These are phyloP conservation scores for Penicillium daleae DNA, from an alignment of 495 filamentous ascomycete species.

Conservation along the genomic window DNA sequence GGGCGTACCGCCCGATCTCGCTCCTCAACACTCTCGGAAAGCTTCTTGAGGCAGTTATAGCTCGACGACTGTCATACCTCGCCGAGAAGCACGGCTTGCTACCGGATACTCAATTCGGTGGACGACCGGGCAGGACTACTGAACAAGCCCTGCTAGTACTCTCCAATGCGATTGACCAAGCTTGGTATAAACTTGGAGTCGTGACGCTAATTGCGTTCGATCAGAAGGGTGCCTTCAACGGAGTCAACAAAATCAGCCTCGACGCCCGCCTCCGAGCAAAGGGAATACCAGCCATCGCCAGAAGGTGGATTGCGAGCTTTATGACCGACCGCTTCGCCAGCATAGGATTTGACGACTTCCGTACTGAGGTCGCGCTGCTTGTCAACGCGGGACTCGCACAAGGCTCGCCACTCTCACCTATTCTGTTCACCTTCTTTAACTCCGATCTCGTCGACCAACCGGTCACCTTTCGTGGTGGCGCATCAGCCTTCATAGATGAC, in stretches of 20 bases:
- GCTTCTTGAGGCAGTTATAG: slow-evolving; percentile 31
- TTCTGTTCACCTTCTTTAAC: slow-evolving; percentile 37
- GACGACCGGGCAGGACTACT: slow-evolving; percentile 25
- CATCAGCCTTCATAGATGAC: slow-evolving; percentile 32
- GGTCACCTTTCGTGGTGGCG: slow-evolving; percentile 21
- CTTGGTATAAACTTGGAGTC: slow-evolving; percentile 25
- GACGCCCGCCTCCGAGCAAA: slow-evolving; percentile 20
- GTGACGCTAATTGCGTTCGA: slow-evolving; percentile 30
- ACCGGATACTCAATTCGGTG: slow-evolving; percentile 30
- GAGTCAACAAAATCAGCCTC: slow-evolving; percentile 31
- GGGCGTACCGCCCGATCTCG: slow-evolving; percentile 31
- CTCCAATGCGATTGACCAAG: slow-evolving; percentile 28
- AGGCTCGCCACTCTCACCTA: slow-evolving; percentile 31
- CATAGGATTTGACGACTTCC: slow-evolving; percentile 33
- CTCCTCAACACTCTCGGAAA: slow-evolving; percentile 36
- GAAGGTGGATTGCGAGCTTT: slow-evolving; percentile 33
- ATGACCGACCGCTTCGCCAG: slow-evolving; percentile 26
- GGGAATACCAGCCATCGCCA: slow-evolving; percentile 20
- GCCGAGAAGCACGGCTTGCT: slow-evolving; percentile 31
- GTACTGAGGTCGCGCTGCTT: neutral
- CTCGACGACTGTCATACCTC: slow-evolving; percentile 21
- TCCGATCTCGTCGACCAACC: slow-evolving; percentile 29
- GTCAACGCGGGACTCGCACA: slow-evolving; percentile 22
- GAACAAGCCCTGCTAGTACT: slow-evolving; percentile 33
- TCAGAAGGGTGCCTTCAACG: slow-evolving; percentile 36